Evolutionary conservation across 2,329 filamentous ascomycete species (phyloP).

Genomic region (Diaporthe longicolla): DNA sequence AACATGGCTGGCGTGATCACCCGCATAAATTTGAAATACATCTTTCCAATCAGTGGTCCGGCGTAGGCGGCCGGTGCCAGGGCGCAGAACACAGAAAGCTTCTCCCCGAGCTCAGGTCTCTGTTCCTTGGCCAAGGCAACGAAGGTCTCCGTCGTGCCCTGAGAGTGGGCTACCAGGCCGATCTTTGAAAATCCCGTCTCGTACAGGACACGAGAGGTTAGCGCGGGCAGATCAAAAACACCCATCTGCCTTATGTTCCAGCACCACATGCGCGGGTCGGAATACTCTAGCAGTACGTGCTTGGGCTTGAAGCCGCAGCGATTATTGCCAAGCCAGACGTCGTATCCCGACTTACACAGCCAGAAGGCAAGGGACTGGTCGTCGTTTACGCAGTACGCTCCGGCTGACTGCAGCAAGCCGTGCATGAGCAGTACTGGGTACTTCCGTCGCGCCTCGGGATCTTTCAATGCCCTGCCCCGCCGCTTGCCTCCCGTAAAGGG

Average conservation of each 20-base stretch:
- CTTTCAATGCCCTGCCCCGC: conserved; percentile 53
- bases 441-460: conserved; percentile 64
- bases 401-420: conserved; percentile 87
- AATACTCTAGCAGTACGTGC: conserved; percentile 78
- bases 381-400: conserved; percentile 91
- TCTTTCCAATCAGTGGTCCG: conserved; percentile 85
- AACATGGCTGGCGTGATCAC: conserved; percentile 83
- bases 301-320: conserved; percentile 86
- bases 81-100: conserved; percentile 90
- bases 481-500: conserved; percentile 67
- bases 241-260: conserved; percentile 98
- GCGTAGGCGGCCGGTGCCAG: conserved; percentile 93
- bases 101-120: conserved; percentile 84
- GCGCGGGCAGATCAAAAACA: conserved; percentile 85
- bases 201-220: conserved; percentile 82
- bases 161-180: conserved; percentile 87
- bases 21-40: conserved; percentile 94
- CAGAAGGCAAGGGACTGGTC: conserved; percentile 92
- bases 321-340: conserved; percentile 97
- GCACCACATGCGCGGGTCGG: conserved; percentile 93
- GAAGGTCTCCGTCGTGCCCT: conserved; percentile 91
- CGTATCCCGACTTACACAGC: conserved; percentile 91
- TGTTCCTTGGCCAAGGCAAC: conserved; percentile 93
- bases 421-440: conserved; percentile 92
- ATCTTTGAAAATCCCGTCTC: conserved; percentile 89